Percentiles rank a stretch among this genome's conserved stretches.
phyloP scores from a whole-genome alignment of 2,329 filamentous ascomycete genomes.

The Sporothrix mexicana region DNA sequence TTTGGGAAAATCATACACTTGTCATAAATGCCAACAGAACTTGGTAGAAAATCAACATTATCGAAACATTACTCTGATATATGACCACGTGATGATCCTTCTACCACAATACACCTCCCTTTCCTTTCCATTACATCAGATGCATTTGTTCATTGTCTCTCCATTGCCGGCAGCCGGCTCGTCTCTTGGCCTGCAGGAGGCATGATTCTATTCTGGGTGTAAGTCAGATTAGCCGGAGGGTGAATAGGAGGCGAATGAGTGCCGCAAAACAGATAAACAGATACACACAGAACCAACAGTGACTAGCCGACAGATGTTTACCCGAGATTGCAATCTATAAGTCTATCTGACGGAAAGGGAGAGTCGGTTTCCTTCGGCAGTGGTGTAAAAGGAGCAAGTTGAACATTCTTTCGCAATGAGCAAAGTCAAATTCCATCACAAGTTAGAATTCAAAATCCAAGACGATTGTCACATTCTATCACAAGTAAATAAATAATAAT shows the following conservation, averaged over 20 bases:
- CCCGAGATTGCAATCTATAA: constrained; percentile 29
- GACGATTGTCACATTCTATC: too few relatives aligned
- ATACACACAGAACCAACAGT: background rate
- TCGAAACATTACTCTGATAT: background rate
- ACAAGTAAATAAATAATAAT: background rate
- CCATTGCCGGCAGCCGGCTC: constrained; percentile 5
- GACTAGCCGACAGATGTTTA: constrained; percentile 14
- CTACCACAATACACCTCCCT: background rate
- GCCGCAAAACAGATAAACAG: background rate
- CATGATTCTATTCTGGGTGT: background rate
- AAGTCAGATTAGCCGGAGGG: constrained; percentile 7
- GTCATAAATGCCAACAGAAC: background rate
- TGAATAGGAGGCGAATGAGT: background rate
- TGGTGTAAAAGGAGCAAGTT: background rate
- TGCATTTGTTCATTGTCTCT: background rate
- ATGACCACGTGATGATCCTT: background rate
- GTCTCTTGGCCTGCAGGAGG: background rate
- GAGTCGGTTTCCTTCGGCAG: constrained; percentile 4
- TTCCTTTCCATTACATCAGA: background rate
- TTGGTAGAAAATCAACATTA: too few relatives aligned
- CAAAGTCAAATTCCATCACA: too few relatives aligned
- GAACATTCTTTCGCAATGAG: background rate
- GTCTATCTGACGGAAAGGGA: background rate
- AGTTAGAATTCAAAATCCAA: too few relatives aligned
- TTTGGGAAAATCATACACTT: background rate